A percentile compares a stretch with the other conserved stretches of the same genome.
phyloP scores from a whole-genome alignment of 495 filamentous ascomycete genomes.

The Penicillium longicatenatum region DNA sequence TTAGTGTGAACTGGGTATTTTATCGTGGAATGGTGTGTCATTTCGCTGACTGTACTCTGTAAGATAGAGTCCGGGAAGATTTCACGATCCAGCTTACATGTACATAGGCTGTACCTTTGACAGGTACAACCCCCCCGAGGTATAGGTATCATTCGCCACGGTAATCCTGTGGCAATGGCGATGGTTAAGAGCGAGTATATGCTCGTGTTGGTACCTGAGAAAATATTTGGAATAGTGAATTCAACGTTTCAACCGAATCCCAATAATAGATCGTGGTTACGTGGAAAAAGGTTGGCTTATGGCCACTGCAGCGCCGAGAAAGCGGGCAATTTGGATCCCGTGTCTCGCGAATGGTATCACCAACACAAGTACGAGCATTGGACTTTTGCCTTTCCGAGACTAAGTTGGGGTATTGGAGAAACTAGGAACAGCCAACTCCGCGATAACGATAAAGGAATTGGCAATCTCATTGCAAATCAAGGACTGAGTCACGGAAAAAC shows the following conservation, averaged over 20 bases:
- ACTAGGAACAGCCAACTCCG: too few relatives aligned
- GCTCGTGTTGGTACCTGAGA: not conserved
- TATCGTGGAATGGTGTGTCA: not conserved
- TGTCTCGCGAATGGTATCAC: not conserved
- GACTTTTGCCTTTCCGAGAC: not conserved
- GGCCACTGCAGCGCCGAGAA: slow-evolving; percentile 2
- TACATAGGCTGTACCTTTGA: not conserved
- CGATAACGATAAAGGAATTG: not conserved
- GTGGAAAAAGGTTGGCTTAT: not conserved
- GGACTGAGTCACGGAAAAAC: not conserved
- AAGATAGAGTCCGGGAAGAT: not conserved
- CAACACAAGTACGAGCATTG: not conserved
- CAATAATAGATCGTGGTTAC: not conserved
- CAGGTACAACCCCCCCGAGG: not conserved
- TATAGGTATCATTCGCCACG: not conserved
- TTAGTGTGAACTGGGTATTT: not conserved
- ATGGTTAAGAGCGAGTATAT: not conserved
- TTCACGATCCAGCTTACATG: not conserved
- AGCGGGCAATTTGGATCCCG: not conserved
- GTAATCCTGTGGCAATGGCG: not conserved
- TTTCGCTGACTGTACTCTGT: not conserved
- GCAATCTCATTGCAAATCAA: not conserved
- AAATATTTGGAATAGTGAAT: not conserved
- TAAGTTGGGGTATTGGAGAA: too few relatives aligned
- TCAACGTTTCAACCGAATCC: not conserved